These are phyloP conservation scores for Candida awuae DNA, from an alignment of 805 yeast species.

Conservation along the genomic window DNA sequence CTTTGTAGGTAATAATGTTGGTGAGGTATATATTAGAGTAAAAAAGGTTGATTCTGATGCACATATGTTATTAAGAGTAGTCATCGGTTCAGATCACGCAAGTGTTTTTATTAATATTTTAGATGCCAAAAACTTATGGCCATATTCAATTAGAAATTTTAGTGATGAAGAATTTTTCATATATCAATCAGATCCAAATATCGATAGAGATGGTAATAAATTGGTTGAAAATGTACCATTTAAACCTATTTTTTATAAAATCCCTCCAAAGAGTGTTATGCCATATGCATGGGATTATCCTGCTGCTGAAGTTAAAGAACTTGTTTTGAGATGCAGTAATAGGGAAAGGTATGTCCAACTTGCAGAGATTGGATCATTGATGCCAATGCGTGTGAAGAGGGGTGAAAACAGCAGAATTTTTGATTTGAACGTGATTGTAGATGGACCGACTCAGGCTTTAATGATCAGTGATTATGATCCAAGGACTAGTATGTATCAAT, in stretches of 20 bases:
- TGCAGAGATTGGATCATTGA: slow-evolving; percentile 86
- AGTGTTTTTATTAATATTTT: slow-evolving; percentile 69
- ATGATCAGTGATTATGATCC: slow-evolving; percentile 80
- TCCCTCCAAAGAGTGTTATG: slow-evolving; percentile 91
- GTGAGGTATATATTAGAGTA: slow-evolving; percentile 69
- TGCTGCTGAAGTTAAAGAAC: slow-evolving; percentile 75
- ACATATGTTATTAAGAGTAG: slow-evolving; percentile 64
- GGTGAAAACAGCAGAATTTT: slow-evolving; percentile 38
- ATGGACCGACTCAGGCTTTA: slow-evolving; percentile 88
- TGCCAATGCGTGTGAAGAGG: slow-evolving; percentile 61
- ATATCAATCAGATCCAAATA: slow-evolving; percentile 74
- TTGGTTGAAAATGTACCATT: slow-evolving; percentile 44
- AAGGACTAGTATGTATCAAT: slow-evolving; percentile 63
- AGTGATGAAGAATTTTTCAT: slow-evolving; percentile 80
- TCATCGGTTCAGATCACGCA: slow-evolving; percentile 70
- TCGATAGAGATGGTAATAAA: slow-evolving; percentile 57
- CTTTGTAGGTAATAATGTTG: slow-evolving; percentile 74
- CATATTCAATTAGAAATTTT: slow-evolving; percentile 83
- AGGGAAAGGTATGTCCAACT: slow-evolving; percentile 72
- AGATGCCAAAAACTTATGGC: slow-evolving; percentile 80
- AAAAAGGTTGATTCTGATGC: slow-evolving; percentile 49
- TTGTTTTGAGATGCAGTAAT: slow-evolving; percentile 63
- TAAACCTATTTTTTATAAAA: slow-evolving; percentile 68
- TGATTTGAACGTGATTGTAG: slow-evolving; percentile 89
- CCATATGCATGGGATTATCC: slow-evolving; percentile 98